These are phyloP conservation scores for Beauveria australis DNA, from an alignment of 2,329 filamentous ascomycete genomes.

Conservation along the genomic window DNA sequence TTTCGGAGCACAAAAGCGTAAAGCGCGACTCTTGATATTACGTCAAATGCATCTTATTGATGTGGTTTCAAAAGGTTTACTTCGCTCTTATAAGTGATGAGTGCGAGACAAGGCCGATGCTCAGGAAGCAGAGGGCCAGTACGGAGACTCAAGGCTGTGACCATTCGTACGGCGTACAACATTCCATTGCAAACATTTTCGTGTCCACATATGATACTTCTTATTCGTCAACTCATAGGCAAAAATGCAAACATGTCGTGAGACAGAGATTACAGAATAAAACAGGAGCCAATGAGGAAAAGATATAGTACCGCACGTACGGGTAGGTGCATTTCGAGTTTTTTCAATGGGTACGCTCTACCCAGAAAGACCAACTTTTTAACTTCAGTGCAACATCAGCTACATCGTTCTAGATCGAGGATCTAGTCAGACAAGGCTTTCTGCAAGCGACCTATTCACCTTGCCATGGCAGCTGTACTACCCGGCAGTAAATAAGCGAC, in stretches of 20 bases:
- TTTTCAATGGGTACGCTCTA: background rate
- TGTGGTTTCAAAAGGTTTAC: too few relatives aligned
- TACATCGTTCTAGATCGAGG: background rate
- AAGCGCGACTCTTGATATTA: too few relatives aligned
- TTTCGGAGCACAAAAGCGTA: background rate
- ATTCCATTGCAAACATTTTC: background rate
- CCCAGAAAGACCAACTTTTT: background rate
- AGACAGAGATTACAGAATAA: background rate
- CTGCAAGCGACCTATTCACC: background rate
- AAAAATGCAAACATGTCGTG: background rate
- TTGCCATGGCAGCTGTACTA: background rate
- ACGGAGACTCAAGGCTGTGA: background rate
- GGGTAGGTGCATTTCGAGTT: background rate
- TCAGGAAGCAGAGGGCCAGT: background rate
- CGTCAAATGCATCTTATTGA: too few relatives aligned
- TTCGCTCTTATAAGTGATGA: too few relatives aligned
- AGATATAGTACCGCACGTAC: background rate
- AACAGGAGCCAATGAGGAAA: background rate
- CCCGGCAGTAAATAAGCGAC: slow-evolving; percentile 1
- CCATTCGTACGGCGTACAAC: background rate
- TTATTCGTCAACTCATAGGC: background rate
- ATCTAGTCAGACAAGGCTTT: background rate
- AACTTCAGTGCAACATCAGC: background rate
- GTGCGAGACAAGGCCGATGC: too few relatives aligned
- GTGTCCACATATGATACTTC: background rate